These are phyloP conservation scores for Fusarium sulawesiense DNA, from an alignment of 2,329 filamentous ascomycete genomes.

Conservation along the genomic window DNA sequence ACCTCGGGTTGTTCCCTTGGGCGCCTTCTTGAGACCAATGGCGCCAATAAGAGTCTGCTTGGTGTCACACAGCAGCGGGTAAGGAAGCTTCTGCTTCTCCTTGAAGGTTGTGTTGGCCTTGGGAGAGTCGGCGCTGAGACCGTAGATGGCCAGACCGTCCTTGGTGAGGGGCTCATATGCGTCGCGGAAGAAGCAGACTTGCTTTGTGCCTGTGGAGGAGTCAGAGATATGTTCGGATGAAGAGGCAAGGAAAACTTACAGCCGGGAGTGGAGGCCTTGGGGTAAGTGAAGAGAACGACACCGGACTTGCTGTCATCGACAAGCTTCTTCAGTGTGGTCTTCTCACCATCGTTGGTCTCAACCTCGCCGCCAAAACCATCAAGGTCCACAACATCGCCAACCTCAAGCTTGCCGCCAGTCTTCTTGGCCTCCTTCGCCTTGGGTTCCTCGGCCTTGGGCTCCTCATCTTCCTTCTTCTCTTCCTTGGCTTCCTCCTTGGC, in stretches of 20 bases:
- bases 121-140: slow-evolving; percentile 86
- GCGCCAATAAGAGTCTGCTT: slow-evolving; percentile 79
- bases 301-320: slow-evolving; percentile 86
- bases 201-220: slow-evolving; percentile 79
- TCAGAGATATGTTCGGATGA: slow-evolving; percentile 6
- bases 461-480: slow-evolving; percentile 24
- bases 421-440: slow-evolving; percentile 53
- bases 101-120: slow-evolving; percentile 95
- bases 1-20: slow-evolving; percentile 83
- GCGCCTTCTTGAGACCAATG: slow-evolving; percentile 88
- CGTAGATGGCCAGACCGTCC: slow-evolving; percentile 87
- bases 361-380: slow-evolving; percentile 76
- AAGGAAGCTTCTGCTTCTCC: slow-evolving; percentile 89
- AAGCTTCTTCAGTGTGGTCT: slow-evolving; percentile 82
- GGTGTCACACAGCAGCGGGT: slow-evolving; percentile 88
- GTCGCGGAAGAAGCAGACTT: slow-evolving; percentile 95
- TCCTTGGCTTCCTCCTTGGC: slow-evolving; percentile 29
- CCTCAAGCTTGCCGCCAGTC: slow-evolving; percentile 55
- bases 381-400: slow-evolving; percentile 67
- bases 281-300: slow-evolving; percentile 94
- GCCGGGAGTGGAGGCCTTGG: slow-evolving; percentile 91
- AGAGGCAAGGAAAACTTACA: slow-evolving; percentile 70
- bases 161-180: slow-evolving; percentile 79
- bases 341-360: slow-evolving; percentile 84
- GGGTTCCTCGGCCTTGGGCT: slow-evolving; percentile 43